phyloP scores from a whole-genome alignment of 345 rosid genomes.

The Physaria fendleri region DNA sequence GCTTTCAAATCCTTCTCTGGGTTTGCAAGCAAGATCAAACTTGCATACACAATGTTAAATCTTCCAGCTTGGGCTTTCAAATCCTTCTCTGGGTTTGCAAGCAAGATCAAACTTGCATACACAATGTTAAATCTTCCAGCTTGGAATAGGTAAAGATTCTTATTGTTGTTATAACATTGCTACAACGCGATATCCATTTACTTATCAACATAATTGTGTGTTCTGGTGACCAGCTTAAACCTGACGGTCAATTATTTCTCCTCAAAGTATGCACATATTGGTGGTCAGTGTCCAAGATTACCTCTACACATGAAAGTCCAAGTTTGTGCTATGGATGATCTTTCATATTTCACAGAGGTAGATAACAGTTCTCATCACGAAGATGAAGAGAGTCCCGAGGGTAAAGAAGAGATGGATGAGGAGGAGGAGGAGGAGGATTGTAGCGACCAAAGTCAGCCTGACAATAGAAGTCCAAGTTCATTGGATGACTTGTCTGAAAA shows the following conservation, averaged over 20 bases:
- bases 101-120: conserved; percentile 76
- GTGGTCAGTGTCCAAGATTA: conserved; percentile 58
- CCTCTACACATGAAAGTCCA: conserved; percentile 67
- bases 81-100: conserved; percentile 73
- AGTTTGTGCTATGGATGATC: conserved; percentile 62
- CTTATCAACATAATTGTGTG: conserved; percentile 2
- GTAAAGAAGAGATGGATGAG: too few species aligned
- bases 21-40: conserved; percentile 72
- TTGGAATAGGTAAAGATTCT: conserved; percentile 58
- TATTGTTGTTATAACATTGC: not conserved
- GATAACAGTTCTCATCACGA: conserved; percentile 25
- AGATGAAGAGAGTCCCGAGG: conserved; percentile 29
- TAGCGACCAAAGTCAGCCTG: conserved; percentile 21
- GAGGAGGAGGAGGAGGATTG: conserved; percentile 19
- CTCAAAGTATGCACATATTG: conserved; percentile 53
- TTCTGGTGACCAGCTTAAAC: conserved; percentile 44
- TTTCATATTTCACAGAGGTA: conserved; percentile 46
- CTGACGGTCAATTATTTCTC: conserved; percentile 79
- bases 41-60: conserved; percentile 75
- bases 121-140: conserved; percentile 76
- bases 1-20: conserved; percentile 77
- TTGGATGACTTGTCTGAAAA: not conserved
- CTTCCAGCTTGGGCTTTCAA: conserved; percentile 83
- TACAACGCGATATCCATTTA: not conserved
- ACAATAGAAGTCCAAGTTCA: not conserved